Evolutionary conservation across 495 filamentous ascomycete species (phyloP).

Genomic region (Acidiella bohemica): DNA sequence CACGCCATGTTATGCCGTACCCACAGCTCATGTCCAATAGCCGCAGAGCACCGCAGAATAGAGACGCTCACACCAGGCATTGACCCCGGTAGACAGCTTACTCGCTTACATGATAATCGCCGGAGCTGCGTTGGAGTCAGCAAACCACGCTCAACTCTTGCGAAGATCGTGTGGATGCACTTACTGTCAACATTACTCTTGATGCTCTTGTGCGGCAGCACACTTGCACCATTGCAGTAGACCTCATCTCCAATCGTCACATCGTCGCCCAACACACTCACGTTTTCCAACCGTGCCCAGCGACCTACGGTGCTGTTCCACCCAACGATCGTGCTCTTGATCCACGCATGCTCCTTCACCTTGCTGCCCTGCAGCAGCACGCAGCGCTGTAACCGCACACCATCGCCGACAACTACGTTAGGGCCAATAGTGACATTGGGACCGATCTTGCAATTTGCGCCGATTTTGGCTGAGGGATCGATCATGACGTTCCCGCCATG

Average conservation of each 20-base stretch:
- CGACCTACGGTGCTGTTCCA: constrained; percentile 95
- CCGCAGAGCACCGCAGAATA: too few relatives aligned
- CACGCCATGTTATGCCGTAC: constrained; percentile 2
- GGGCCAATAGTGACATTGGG: constrained; percentile 96
- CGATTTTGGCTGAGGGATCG: constrained; percentile 89
- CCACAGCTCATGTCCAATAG: too few relatives aligned
- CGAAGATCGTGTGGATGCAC: constrained; percentile 14
- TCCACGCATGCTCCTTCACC: constrained; percentile 98
- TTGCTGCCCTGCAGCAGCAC: constrained; percentile 80
- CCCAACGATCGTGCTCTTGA: constrained; percentile 97
- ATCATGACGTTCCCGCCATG: constrained; percentile 95
- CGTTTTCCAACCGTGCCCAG: constrained; percentile 96
- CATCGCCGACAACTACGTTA: constrained; percentile 87
- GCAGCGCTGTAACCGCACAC: constrained; percentile 86
- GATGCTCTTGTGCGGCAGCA: constrained; percentile 97
- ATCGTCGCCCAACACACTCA: constrained; percentile 92
- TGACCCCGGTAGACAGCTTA: too few relatives aligned
- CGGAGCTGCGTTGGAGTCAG: constrained; percentile 6
- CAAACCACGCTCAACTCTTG: background rate
- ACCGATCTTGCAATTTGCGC: constrained; percentile 95
- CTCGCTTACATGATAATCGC: constrained; percentile 19
- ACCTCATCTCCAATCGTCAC: constrained; percentile 98
- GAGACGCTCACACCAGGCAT: too few relatives aligned
- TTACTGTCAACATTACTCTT: constrained; percentile 91
- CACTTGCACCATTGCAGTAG: constrained; percentile 94